Evolutionary conservation across 2,329 filamentous ascomycete genomes (phyloP), one percentile per base, ranked within the genome.

Genomic region (Leptographium lundbergii): DNA sequence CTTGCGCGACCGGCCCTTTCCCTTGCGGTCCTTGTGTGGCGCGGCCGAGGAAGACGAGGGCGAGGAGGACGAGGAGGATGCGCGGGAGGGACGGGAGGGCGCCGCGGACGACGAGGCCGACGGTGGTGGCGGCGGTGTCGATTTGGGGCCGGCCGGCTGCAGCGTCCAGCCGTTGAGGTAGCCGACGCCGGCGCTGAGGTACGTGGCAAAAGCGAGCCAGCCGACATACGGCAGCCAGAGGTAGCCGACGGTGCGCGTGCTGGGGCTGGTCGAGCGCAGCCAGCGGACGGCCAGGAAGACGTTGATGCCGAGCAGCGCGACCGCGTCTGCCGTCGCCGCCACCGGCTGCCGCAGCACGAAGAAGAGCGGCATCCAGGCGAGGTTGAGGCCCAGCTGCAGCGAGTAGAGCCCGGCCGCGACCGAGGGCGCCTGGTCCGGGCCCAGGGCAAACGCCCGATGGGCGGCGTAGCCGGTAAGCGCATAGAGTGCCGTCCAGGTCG

Each of bases 301-400:
- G 54, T 89, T 88, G 34, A 86, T 75, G 10, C 87, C 89, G 0
- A 86, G 76, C 10, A 96, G 77, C 0, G 85, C 79, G 32, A 88
- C 73, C 56, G 95, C 86, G 69, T 96, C 89, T 32, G 80, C 79
- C 7, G 89, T 83, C 4, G 91, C 91, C 67, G 84, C 81, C 57
- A 86, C 77, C 1, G 91, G 90, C 19, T 82, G 81, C 63, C 86
- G 85, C 56, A 86, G 69, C n/a, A 81, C 80, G 69, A 96, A 96
- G 80, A 96, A 96, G 13, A 96, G 80, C 14, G 92, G 92, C 81
- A 91, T 96, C 89, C 89, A 97, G 58, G 86, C 72, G 34, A 95
- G 76, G 70, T 96, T 96, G 57, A 96, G 77, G 13, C 80, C 88
- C 7, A 96, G 84, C 73, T 96, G 91, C 61, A 91, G 77, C 2